These are phyloP conservation scores for Backusella luteola DNA, from an alignment of 192 early-diverging fungal species.

Conservation along the genomic window DNA sequence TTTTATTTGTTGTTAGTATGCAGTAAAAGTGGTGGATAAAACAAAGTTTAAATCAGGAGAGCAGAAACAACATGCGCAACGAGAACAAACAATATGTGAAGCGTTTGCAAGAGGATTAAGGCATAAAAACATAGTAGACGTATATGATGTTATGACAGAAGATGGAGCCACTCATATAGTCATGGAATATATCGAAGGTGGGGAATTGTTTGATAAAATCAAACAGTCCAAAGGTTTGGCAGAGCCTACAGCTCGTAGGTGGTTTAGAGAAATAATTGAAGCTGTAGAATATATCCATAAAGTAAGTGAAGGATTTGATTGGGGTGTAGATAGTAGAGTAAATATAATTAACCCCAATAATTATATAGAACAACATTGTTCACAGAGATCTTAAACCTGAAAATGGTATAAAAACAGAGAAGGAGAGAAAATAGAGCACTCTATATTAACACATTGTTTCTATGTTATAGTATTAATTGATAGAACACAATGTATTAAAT, in stretches of 20 bases:
- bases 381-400: conserved; percentile 65
- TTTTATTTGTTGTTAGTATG: conserved; percentile 39
- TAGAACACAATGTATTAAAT: conserved; percentile 43
- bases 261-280: conserved; percentile 52
- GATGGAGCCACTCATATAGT: conserved; percentile 55
- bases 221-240: conserved; percentile 45
- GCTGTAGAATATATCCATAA: conserved; percentile 55
- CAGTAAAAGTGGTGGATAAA: conserved; percentile 62
- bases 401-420: conserved; percentile 39
- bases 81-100: conserved; percentile 48
- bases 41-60: conserved; percentile 49
- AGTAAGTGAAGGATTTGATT: conserved; percentile 22
- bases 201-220: conserved; percentile 60
- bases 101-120: conserved; percentile 32
- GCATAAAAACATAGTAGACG: conserved; percentile 56
- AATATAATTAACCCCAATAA: neutral
- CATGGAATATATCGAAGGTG: conserved; percentile 58
- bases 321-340: neutral
- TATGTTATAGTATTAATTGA: conserved; percentile 45
- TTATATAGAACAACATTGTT: conserved; percentile 52
- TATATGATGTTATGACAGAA: conserved; percentile 50
- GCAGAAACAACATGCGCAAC: conserved; percentile 47
- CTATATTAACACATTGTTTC: neutral
- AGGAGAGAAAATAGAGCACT: neutral
- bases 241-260: conserved; percentile 47